Conservation (phyloP, 1,284 basidiomycete species). For the Apiotrichum sp. region DNA sequence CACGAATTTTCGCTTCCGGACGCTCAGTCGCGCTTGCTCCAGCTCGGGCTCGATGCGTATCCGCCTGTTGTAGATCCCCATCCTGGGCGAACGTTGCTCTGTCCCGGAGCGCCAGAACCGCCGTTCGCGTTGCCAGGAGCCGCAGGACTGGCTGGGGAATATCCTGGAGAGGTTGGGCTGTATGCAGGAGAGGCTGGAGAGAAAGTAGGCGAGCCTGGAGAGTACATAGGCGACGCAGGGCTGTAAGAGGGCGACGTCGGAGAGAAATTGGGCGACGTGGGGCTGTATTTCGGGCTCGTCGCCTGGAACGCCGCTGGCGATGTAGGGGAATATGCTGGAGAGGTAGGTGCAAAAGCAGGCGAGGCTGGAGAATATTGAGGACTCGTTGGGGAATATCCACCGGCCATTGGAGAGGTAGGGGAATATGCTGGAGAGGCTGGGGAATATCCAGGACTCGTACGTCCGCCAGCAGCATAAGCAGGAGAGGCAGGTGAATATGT, state of each 20-base stretch:
- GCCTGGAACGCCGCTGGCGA: conserved; percentile 69
- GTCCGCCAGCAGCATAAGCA: conserved; percentile 52
- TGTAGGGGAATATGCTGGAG: conserved; percentile 46
- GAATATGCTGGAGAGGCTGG: conserved; percentile 36
- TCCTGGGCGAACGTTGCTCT: conserved; percentile 4
- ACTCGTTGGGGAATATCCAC: conserved; percentile 21
- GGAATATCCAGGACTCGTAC: conserved; percentile 35
- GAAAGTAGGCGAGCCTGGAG: conserved; percentile 47
- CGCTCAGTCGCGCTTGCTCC: conserved; percentile 15
- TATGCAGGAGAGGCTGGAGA: conserved; percentile 83
- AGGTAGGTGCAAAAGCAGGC: conserved; percentile 52
- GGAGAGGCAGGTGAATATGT: conserved; percentile 60
- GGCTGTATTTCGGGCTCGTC: conserved; percentile 66
- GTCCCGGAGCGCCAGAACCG: not conserved
- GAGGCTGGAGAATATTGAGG: conserved; percentile 33
- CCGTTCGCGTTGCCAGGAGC: conserved; percentile 2
- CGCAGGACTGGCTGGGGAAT: conserved; percentile 57
- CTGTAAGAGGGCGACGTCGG: conserved; percentile 53
- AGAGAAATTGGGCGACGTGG: conserved; percentile 30
- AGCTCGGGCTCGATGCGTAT: conserved; percentile 17
- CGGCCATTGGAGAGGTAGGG: conserved; percentile 18
- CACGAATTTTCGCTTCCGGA: not conserved
- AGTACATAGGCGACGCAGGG: conserved; percentile 30
- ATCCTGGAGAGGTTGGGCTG: conserved; percentile 50
- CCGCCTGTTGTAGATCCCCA: conserved; percentile 10